These are phyloP conservation scores for Citrus medica DNA, from an alignment of 345 rosid genomes.

Conservation along the genomic window DNA sequence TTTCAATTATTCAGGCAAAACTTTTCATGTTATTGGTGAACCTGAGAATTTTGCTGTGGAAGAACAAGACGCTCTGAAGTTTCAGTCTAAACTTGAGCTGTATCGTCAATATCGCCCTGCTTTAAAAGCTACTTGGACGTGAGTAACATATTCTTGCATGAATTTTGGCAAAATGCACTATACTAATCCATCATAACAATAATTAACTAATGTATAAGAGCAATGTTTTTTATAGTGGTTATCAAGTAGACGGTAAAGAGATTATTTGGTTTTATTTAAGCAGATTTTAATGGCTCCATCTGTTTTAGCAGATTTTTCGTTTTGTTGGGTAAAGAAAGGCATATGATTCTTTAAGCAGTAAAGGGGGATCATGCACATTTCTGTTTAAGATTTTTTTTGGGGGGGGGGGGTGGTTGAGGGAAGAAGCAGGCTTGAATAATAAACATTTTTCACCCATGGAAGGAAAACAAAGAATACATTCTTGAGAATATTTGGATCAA, in stretches of 20 bases:
- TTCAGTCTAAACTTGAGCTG: constrained; percentile 12
- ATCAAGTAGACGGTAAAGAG: not conserved
- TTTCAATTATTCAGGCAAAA: constrained; percentile 25
- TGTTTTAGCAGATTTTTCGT: not conserved
- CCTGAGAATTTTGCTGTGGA: constrained; percentile 18
- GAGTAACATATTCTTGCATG: constrained; percentile 19
- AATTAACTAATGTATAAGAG: not conserved
- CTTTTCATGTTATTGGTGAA: constrained; percentile 22
- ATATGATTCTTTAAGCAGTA: not conserved
- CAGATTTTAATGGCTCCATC: not conserved
- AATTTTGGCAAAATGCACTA: not conserved
- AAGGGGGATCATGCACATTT: not conserved
- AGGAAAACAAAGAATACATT: not conserved
- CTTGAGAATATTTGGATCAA: not conserved
- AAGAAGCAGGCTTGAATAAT: not conserved
- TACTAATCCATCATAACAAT: not conserved
- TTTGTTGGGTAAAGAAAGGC: not conserved
- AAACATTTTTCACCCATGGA: not conserved
- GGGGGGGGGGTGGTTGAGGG: too few relatives aligned
- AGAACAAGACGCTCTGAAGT: constrained; percentile 16
- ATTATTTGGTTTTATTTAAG: not conserved
- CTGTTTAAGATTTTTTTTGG: not conserved
- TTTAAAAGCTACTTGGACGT: constrained; percentile 51
- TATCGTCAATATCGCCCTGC: constrained; percentile 41
- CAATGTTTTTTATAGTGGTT: not conserved